Conservation (phyloP, 2,329 filamentous ascomycete species). For the Aspergillus clavatus region DNA sequence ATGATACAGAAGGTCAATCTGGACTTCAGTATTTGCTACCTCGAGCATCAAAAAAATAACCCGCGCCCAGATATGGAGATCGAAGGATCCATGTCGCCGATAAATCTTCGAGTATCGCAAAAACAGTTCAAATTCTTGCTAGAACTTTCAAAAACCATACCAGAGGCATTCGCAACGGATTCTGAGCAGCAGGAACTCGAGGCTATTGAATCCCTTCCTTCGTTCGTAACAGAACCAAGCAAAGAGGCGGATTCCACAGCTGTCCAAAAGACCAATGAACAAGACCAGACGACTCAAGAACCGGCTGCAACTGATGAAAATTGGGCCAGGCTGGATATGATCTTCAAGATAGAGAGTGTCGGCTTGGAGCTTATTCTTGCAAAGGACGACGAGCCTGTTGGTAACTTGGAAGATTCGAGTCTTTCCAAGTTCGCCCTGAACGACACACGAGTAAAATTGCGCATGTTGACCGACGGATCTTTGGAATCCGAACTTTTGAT, state of each 20-base stretch:
- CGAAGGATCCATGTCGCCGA: conserved; percentile 84
- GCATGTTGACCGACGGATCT: conserved; percentile 87
- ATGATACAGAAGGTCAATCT: conserved; percentile 97
- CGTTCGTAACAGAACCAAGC: conserved; percentile 48
- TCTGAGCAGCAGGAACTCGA: conserved; percentile 66
- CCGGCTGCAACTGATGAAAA: conserved; percentile 62
- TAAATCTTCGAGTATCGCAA: conserved; percentile 85
- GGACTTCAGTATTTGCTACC: conserved; percentile 84
- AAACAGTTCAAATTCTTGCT: conserved; percentile 86
- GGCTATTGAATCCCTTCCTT: conserved; percentile 67
- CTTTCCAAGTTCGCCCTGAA: conserved; percentile 92
- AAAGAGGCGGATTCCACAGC: conserved; percentile 45
- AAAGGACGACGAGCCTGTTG: conserved; percentile 70
- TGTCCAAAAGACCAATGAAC: conserved; percentile 49
- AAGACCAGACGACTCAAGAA: conserved; percentile 60
- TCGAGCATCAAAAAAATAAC: conserved; percentile 72
- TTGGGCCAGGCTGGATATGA: conserved; percentile 90
- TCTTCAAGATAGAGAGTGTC: conserved; percentile 83
- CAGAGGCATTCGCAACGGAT: conserved; percentile 77
- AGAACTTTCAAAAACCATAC: conserved; percentile 81
- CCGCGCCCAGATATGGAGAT: conserved; percentile 89
- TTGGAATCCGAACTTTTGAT: conserved; percentile 91
- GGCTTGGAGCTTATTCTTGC: conserved; percentile 82
- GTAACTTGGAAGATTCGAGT: conserved; percentile 70
- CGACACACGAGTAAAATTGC: conserved; percentile 82